phyloP scores from a whole-genome alignment of 2,329 filamentous ascomycete genomes.

The Dichotomopilus funicola region DNA sequence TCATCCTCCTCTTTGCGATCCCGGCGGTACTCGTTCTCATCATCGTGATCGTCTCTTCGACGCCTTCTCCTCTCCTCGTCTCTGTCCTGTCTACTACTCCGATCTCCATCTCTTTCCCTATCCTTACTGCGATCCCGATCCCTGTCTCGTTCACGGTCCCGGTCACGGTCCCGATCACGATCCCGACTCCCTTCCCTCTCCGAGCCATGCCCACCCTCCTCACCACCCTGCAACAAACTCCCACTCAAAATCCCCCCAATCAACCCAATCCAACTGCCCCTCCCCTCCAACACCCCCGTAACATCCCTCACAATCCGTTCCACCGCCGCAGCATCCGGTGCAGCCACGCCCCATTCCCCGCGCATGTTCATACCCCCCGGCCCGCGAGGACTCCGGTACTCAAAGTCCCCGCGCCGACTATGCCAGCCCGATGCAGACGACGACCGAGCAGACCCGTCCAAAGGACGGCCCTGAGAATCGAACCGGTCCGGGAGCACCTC shows the following conservation, averaged over 20 bases:
- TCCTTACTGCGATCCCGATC: not conserved
- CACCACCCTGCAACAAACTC: slow-evolving; percentile 17
- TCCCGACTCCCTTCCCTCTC: not conserved
- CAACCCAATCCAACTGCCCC: slow-evolving; percentile 25
- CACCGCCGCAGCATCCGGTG: slow-evolving; percentile 37
- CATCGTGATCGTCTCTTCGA: not conserved
- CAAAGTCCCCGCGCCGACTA: slow-evolving; percentile 38
- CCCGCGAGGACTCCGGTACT: slow-evolving; percentile 26
- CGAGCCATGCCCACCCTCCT: not conserved
- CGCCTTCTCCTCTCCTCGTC: not conserved
- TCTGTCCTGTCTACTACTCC: not conserved
- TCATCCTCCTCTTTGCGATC: slow-evolving; percentile 5
- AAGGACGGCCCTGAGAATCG: slow-evolving; percentile 37
- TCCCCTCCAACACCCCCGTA: slow-evolving; percentile 28
- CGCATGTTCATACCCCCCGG: slow-evolving; percentile 30
- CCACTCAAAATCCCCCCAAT: slow-evolving; percentile 26
- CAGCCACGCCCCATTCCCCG: slow-evolving; percentile 40
- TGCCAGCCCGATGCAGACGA: slow-evolving; percentile 25
- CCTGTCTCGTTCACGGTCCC: slow-evolving; percentile 5
- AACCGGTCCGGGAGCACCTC: slow-evolving; percentile 44
- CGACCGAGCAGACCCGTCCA: slow-evolving; percentile 25
- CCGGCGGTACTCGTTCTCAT: not conserved
- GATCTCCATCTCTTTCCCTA: not conserved
- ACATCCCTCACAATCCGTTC: slow-evolving; percentile 32
- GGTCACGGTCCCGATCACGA: not conserved